Evolutionary conservation across 1,139 yeast species (phyloP), one percentile per base, ranked within the genome.

Genomic region (Taphrina communis): DNA sequence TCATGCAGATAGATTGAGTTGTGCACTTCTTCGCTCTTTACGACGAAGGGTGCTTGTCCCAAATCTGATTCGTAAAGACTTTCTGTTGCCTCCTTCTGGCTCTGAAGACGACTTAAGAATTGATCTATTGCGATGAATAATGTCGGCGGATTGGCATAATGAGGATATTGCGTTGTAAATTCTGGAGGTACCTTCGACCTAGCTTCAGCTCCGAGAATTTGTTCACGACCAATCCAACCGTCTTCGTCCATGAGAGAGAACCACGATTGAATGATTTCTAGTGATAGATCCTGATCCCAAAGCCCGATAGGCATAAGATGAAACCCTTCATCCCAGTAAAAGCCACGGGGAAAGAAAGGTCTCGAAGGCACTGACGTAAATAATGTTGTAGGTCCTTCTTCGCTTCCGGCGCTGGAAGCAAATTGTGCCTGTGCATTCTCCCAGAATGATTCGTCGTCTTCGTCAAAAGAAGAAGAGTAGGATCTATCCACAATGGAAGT

Each of bases 301-400:
- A 88, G 88, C 72, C 90, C 78, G 48, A 94, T 81, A 2, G 97
- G 97, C 52, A 93, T 81, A 72, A 94, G 81, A 77, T 94, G 97
- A 78, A 94, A 94, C 0, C 99, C 99, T 79, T 95, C 99, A 78
- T 95, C 99, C 99, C 99, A 94, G 76, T 90, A 90, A 76, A 94
- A 94, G 0, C 99, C 99, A 72, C 99, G 83, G 8, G 99, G 98
- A 79, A 94, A 94, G 75, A 90, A 90, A 0, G 97, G 92, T 69
- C 99, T 83, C 61, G 97, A 90, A 1, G 99, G 99, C 41, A 92
- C 96, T 56, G 91, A 82, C 0, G 96, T 85, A 74, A 92, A 90
- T 50, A 95, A 78, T 72, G 88, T 90, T 7, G 70, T 42, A 2
- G 71, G 60, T 12, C 71, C 74, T 48, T 69, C 72, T 25, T 71